Percentiles rank a stretch among this genome's conserved stretches.
Evolutionary conservation across 176 grass and related monocot genomes (phyloP).

Genomic region (Paspalum notatum): DNA sequence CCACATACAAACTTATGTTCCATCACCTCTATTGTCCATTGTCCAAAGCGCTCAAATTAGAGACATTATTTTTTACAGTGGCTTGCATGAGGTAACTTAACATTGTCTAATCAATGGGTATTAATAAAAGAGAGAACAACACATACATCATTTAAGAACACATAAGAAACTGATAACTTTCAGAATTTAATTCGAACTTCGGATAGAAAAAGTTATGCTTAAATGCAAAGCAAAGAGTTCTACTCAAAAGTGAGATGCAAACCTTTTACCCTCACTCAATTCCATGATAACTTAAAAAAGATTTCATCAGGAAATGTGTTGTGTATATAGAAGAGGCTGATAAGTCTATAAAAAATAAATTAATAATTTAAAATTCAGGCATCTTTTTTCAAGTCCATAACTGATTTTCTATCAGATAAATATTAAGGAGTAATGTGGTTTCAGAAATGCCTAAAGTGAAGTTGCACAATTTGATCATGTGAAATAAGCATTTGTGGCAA

Average conservation of each 20-base stretch:
- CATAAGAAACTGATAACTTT: neutral
- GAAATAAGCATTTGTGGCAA: neutral
- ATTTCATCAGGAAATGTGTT: neutral
- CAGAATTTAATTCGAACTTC: neutral
- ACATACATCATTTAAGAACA: neutral
- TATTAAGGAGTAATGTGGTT: neutral
- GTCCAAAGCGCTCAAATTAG: neutral
- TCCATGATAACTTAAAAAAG: conserved; percentile 3
- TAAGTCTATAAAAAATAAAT: neutral
- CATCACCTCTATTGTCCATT: neutral
- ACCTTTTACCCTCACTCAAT: neutral
- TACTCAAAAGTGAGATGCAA: neutral
- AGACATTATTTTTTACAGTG: neutral
- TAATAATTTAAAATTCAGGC: conserved; percentile 9
- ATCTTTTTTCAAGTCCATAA: neutral
- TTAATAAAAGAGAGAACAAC: neutral
- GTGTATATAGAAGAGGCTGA: neutral
- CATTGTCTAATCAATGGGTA: neutral
- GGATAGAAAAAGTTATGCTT: neutral
- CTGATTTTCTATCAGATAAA: neutral
- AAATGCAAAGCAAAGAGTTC: neutral
- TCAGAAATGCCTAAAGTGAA: neutral
- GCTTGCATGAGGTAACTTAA: neutral
- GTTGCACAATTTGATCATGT: neutral
- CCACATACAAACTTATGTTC: neutral